These are phyloP conservation scores for Amauroascus verrucosus DNA, from an alignment of 2,329 filamentous ascomycete species.

Conservation along the genomic window DNA sequence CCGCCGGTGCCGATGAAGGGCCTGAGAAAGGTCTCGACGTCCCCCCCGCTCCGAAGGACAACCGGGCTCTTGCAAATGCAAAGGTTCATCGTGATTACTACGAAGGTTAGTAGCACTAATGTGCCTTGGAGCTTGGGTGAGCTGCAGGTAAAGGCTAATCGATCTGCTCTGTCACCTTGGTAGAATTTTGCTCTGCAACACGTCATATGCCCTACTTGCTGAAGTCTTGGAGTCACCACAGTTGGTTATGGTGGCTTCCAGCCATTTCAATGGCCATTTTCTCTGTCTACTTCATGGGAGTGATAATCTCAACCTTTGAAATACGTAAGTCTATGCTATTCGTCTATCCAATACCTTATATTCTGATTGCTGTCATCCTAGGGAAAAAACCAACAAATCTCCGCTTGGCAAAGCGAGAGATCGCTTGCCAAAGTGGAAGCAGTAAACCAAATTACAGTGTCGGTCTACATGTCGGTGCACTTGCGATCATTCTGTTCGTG, in stretches of 20 bases:
- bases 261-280: conserved; percentile 1
- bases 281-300: conserved; percentile 11
- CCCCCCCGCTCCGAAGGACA: neutral
- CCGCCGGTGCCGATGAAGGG: conserved; percentile 10
- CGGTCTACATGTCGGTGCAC: conserved; percentile 52
- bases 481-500: conserved; percentile 52
- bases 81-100: conserved; percentile 13
- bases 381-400: neutral
- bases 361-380: neutral
- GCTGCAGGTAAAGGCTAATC: neutral
- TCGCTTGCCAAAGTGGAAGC: conserved; percentile 22
- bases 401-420: conserved; percentile 1
- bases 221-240: conserved; percentile 2
- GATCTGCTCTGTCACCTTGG: neutral
- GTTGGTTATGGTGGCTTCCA: conserved; percentile 10
- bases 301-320: conserved; percentile 6
- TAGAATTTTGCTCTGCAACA: conserved; percentile 16
- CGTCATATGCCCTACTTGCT: conserved; percentile 2
- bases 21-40: conserved; percentile 10
- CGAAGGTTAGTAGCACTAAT: conserved; percentile 13
- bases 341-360: neutral
- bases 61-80: conserved; percentile 13
- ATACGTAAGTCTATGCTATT: neutral
- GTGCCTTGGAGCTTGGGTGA: too few species aligned
- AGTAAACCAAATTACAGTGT: conserved; percentile 47